Base-by-base conservation (phyloP, 73 alveolate species). In the Paramecium biaurelia region DNA sequence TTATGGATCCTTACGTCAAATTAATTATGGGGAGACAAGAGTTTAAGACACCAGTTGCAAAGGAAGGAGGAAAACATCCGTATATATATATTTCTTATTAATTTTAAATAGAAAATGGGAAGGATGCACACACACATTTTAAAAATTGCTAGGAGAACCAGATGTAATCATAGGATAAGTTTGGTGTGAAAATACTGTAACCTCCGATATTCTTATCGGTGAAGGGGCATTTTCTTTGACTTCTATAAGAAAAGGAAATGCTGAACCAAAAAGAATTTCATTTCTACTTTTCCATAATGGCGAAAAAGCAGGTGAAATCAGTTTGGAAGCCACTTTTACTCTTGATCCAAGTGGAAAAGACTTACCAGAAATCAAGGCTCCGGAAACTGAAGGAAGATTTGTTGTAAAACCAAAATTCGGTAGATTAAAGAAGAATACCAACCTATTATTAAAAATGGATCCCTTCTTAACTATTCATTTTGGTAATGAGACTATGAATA, bases 211-310 rank as follows among this genome's bases (percentile, higher is more conserved):
- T 79, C 76, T 79, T n/a, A 45, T 79, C 0, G 90, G 90, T 4
- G 90, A 79, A 26, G 90, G 90, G 1, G 90, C 90, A 38, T 79
- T 79, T 63, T 41, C 90, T 43, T 45, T 79, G 26, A 79, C 90
- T 20, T 79, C 90, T 20, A 79, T 79, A 18, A 79, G 90, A 79
- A 43, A 79, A 47, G 90, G 90, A 42, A 79, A 79, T 79, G 26
- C 45, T 23, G 74, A 79, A 45, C 90, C 90, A n/a, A 79, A 79
- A 8, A 79, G 90, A 79, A 79, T 79, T 43, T 21, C 18, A 24
- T 79, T 79, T 63, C 30, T 47, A 47, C 45, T 79, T 34, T 79
- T 43, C 32, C 30, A 45, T 47, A 20, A 63, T 23, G 90, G 90
- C 4, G 90, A 79, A 47, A 41, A 79, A 21, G 90, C 90, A 42